These are phyloP conservation scores for Bipolaris zeicola DNA, from an alignment of 2,329 filamentous ascomycete species.

Conservation along the genomic window DNA sequence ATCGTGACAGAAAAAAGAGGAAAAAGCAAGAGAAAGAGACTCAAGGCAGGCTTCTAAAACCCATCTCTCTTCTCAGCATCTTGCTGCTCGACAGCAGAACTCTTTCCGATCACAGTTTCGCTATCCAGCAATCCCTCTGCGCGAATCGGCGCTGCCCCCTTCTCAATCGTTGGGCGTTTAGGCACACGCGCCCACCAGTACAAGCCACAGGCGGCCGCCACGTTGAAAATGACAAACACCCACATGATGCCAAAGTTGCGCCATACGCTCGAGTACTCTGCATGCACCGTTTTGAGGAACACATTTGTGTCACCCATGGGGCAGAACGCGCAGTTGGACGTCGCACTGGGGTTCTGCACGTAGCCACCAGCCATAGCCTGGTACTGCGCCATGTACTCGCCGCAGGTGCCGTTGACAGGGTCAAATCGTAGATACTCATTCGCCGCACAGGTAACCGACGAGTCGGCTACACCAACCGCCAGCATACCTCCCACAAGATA, in stretches of 20 bases:
- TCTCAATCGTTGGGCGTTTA: no score
- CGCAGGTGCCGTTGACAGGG: not conserved
- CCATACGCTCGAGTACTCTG: not conserved
- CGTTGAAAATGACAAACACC: not conserved
- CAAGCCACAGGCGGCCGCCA: not conserved
- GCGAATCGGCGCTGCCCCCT: no score
- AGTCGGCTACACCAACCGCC: not conserved
- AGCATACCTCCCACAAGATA: constrained; percentile 75
- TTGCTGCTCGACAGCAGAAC: no score
- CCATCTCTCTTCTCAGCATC: no score
- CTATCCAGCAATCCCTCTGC: no score
- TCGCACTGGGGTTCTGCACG: not conserved
- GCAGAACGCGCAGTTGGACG: not conserved
- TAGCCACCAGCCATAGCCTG: not conserved
- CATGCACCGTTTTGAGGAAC: not conserved
- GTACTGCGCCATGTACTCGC: not conserved
- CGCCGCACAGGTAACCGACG: not conserved
- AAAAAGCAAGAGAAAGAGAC: no score
- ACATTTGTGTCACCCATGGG: not conserved
- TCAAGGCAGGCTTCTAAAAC: no score
- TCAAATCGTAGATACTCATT: not conserved
- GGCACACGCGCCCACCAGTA: not conserved
- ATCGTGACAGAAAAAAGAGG: no score
- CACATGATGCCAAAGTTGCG: not conserved
- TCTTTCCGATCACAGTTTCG: no score